Evolutionary conservation across 768 basidiomycete genomes (phyloP), one percentile per base, ranked within the genome.

Genomic region (Pisolithus tinctorius): DNA sequence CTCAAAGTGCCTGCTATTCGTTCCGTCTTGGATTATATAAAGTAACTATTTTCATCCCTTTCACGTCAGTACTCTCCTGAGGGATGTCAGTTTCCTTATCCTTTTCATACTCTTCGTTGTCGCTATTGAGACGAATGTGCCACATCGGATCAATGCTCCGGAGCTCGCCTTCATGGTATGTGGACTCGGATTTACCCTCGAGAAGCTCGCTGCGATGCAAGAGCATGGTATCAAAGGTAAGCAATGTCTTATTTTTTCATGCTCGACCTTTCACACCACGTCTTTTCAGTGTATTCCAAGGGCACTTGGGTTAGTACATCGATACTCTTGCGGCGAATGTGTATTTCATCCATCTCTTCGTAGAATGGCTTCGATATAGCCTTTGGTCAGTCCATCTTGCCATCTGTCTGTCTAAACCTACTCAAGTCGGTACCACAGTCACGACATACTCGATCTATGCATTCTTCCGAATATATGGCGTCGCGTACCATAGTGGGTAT

Each of bases 151-250:
- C 56, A 93, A 92, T 62, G 51, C 60, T 1, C 64, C 80, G 4
- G 94, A 97, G 63, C 58, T 76, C 1, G 44, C 78, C 1, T 97
- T 97, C 65, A 92, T 96, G 81, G 57, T 80, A 4, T 88, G 85
- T 61, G 75, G 80, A 1, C 69, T 84, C 58, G 93, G 93, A 0
- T 97, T 96, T 66, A 81, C 89, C 0, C 74, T 97, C 17, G 94
- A 97, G 64, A 95, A 93, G 64, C 71, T 94, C 8, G 94, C 94
- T 20, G 86, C 92, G 4, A 92, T 95, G 84, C 90, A 96, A 64
- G 93, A 97, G 64, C 93, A 93, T 63, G 94, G 93, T 4, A 83
- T 97, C 45, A 83, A 79, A 79, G 90, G 93, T 88, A 79, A 90
- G 93, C 87, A 41, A 38, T 63, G 39, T 23, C 44, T 45, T 23